phyloP scores from a whole-genome alignment of 495 filamentous ascomycete species.

The Amniculicola lignicola region DNA sequence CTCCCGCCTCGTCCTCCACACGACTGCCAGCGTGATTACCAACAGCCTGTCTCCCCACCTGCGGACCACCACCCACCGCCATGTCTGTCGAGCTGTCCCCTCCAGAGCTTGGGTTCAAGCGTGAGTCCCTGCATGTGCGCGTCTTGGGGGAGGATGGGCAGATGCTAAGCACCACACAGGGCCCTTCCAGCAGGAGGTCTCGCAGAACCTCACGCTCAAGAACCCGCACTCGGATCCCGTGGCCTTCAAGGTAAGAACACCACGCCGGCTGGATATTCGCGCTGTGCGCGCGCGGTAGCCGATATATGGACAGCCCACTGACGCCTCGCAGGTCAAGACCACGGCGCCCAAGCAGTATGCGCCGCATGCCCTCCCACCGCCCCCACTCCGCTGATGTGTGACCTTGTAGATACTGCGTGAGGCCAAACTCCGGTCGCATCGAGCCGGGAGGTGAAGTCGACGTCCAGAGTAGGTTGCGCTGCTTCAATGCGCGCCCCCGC shows the following conservation, averaged over 20 bases:
- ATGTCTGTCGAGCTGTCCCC: conserved; percentile 97
- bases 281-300: conserved; percentile 2
- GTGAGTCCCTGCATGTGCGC: conserved; percentile 51
- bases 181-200: conserved; percentile 88
- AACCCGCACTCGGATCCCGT: conserved; percentile 77
- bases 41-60: conserved; percentile 3
- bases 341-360: conserved; percentile 97
- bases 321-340: conserved; percentile 78
- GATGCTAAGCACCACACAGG: conserved; percentile 53
- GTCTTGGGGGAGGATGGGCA: background rate
- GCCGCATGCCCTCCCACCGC: background rate
- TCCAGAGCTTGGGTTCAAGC: conserved; percentile 84
- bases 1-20: too few relatives aligned
- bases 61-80: conserved; percentile 36
- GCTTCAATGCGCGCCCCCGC: conserved; percentile 33
- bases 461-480: conserved; percentile 71
- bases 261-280: conserved; percentile 3
- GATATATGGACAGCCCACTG: conserved; percentile 8
- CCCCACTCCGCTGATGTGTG: conserved; percentile 13
- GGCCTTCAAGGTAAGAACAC: conserved; percentile 81
- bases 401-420: conserved; percentile 81
- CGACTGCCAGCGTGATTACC: conserved; percentile 15
- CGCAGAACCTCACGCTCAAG: conserved; percentile 73
- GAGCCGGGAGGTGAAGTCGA: conserved; percentile 83
- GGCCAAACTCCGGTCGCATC: conserved; percentile 94